Percentiles rank a stretch among this genome's conserved stretches.
phyloP scores from a whole-genome alignment of 495 filamentous ascomycete species.

The Trichoderma reesei region DNA sequence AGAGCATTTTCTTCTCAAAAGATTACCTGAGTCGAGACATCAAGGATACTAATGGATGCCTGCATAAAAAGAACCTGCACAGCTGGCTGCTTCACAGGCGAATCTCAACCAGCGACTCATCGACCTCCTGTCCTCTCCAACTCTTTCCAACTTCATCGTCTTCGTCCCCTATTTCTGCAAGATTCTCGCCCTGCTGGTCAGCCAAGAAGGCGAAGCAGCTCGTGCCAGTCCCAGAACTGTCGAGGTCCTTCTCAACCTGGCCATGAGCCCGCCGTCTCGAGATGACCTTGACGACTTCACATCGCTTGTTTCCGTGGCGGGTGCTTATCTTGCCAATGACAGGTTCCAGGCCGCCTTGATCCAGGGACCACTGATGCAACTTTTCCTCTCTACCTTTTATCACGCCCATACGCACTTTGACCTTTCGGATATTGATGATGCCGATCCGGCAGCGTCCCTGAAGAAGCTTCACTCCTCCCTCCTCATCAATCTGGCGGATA shows the following conservation, averaged over 20 bases:
- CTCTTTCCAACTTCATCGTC: constrained; percentile 19
- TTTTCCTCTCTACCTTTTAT: constrained; percentile 26
- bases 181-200: constrained; percentile 39
- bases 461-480: constrained; percentile 45
- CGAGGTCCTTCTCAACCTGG: constrained; percentile 24
- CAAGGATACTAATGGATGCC: constrained; percentile 14
- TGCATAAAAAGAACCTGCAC: constrained; percentile 38
- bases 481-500: constrained; percentile 50
- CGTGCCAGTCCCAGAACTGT: constrained; percentile 26
- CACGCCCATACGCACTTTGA: constrained; percentile 22
- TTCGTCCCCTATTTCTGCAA: constrained; percentile 34
- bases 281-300: constrained; percentile 28
- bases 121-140: constrained; percentile 27
- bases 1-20: constrained; percentile 11
- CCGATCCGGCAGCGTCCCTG: constrained; percentile 43
- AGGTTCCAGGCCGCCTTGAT: constrained; percentile 37
- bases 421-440: constrained; percentile 20
- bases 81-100: constrained; percentile 38
- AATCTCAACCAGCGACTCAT: constrained; percentile 31
- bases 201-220: constrained; percentile 32
- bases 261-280: constrained; percentile 15
- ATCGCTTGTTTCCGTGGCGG: constrained; percentile 25
- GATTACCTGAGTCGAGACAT: background rate
- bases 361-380: constrained; percentile 18
- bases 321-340: constrained; percentile 33